Conservation (phyloP, 768 basidiomycete species). For the Leccinum obscurum region DNA sequence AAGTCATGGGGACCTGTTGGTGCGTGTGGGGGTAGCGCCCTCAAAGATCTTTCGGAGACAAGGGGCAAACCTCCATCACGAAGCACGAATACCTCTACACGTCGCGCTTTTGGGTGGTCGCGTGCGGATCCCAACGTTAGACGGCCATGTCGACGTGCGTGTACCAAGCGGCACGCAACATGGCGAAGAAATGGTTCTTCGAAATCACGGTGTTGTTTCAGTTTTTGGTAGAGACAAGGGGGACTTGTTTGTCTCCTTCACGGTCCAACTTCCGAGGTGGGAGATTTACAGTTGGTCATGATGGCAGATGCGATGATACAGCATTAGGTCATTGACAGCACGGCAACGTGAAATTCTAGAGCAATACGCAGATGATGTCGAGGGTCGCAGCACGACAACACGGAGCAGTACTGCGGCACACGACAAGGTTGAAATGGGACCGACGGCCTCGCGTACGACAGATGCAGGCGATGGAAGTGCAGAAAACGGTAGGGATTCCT, state of each 20-base stretch:
- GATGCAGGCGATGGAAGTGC: conserved; percentile 23
- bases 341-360: conserved; percentile 87
- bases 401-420: conserved; percentile 10
- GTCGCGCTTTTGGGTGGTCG: conserved; percentile 90
- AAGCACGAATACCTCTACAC: conserved; percentile 88
- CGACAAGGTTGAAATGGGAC: conserved; percentile 21
- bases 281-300: conserved; percentile 26
- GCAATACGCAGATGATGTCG: conserved; percentile 90
- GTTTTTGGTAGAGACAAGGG: conserved; percentile 64
- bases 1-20: conserved; percentile 77
- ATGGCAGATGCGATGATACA: conserved; percentile 7
- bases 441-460: conserved; percentile 20
- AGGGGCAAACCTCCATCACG: conserved; percentile 88
- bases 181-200: conserved; percentile 95
- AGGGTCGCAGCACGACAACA: conserved; percentile 50
- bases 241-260: conserved; percentile 88
- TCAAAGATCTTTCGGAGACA: conserved; percentile 89
- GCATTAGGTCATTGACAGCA: conserved; percentile 69
- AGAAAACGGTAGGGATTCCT: conserved; percentile 75
- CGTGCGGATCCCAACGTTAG: conserved; percentile 90
- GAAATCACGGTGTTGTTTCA: conserved; percentile 76
- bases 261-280: conserved; percentile 87
- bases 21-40: conserved; percentile 80
- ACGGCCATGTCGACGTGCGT: conserved; percentile 93
- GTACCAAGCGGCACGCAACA: conserved; percentile 93